These are phyloP conservation scores for Trametopsis cervina DNA, from an alignment of 768 basidiomycete species.

Conservation along the genomic window DNA sequence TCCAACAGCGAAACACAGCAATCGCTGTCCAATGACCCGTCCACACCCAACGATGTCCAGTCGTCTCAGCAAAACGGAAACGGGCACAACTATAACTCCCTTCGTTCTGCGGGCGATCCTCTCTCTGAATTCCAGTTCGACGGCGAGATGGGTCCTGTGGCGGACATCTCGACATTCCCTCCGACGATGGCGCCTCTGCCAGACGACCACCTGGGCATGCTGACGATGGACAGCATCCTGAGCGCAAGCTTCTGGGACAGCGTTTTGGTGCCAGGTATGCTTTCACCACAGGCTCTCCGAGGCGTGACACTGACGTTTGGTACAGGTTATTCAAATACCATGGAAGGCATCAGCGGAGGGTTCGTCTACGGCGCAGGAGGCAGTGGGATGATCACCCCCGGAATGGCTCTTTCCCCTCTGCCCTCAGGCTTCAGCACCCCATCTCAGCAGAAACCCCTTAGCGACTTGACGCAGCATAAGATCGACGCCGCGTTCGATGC, in stretches of 20 bases:
- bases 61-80: neutral
- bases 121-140: constrained; percentile 64
- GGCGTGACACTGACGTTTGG: constrained; percentile 3
- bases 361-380: constrained; percentile 83
- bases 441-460: constrained; percentile 9
- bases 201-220: constrained; percentile 33
- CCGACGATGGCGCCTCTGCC: constrained; percentile 66
- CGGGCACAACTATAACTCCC: neutral
- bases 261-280: constrained; percentile 72
- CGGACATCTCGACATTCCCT: constrained; percentile 78
- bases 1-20: constrained; percentile 2
- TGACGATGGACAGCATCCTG: constrained; percentile 81
- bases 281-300: neutral
- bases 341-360: constrained; percentile 80
- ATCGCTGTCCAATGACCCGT: constrained; percentile 1
- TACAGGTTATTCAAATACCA: constrained; percentile 68
- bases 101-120: constrained; percentile 6
- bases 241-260: constrained; percentile 83
- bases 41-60: constrained; percentile 4
- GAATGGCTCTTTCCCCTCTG: constrained; percentile 50
- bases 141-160: constrained; percentile 80
- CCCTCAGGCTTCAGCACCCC: constrained; percentile 50
- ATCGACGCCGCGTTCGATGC: constrained; percentile 13
- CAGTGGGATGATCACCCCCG: constrained; percentile 76
- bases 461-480: constrained; percentile 15